Conservation (phyloP, 2,329 filamentous ascomycete species). For the Aspergillus hiratsukae region DNA sequence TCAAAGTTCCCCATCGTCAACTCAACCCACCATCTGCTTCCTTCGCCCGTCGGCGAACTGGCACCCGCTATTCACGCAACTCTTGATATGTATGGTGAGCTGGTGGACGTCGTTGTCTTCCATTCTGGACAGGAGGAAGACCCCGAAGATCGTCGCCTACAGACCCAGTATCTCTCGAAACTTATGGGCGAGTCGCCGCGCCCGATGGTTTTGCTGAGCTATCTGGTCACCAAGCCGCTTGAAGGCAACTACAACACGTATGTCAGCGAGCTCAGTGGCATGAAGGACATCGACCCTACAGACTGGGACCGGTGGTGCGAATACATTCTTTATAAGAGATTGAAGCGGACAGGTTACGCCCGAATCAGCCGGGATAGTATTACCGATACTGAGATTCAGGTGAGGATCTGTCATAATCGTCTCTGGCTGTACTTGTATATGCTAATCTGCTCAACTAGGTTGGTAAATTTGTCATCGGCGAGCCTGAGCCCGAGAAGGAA, state of each 20-base stretch:
- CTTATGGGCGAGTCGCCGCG: conserved; percentile 80
- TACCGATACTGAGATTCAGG: conserved; percentile 94
- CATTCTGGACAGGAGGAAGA: conserved; percentile 98
- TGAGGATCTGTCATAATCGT: conserved; percentile 32
- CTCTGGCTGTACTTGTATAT: not conserved
- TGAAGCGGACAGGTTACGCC: conserved; percentile 83
- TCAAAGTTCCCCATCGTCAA: conserved; percentile 98
- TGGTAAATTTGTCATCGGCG: conserved; percentile 86
- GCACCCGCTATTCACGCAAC: conserved; percentile 97
- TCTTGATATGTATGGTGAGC: conserved; percentile 81
- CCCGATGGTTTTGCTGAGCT: conserved; percentile 80
- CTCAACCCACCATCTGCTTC: conserved; percentile 91
- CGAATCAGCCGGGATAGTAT: conserved; percentile 84
- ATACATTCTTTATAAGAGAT: conserved; percentile 91
- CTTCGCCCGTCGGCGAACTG: conserved; percentile 88
- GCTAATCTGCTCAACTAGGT: conserved; percentile 44
- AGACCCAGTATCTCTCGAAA: conserved; percentile 78
- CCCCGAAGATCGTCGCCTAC: conserved; percentile 80
- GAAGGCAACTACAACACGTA: conserved; percentile 97
- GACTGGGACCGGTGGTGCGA: conserved; percentile 99
- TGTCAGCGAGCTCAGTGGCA: conserved; percentile 77
- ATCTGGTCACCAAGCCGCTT: conserved; percentile 84
- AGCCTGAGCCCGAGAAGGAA: conserved; percentile 59
- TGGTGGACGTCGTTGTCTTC: conserved; percentile 94
- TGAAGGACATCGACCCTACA: conserved; percentile 87